Percentiles rank a stretch among this genome's conserved stretches.
These are phyloP conservation scores for Penicillium taxi DNA, from an alignment of 495 filamentous ascomycete species.

Conservation along the genomic window DNA sequence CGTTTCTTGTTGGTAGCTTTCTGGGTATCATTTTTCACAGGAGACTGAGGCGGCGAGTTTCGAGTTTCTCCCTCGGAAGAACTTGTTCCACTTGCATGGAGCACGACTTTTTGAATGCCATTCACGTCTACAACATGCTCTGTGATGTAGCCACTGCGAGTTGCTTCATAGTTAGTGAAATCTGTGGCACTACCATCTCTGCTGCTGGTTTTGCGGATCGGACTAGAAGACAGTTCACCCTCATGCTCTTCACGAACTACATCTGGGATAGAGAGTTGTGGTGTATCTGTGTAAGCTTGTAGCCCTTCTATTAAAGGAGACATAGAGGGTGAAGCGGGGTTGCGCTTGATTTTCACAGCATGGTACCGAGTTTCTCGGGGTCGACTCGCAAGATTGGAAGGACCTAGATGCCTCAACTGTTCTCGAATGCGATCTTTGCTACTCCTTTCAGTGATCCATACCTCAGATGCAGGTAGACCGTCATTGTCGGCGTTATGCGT, in stretches of 20 bases:
- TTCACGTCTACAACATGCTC: constrained; percentile 77
- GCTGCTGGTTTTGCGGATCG: constrained; percentile 17
- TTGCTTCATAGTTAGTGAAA: constrained; percentile 38
- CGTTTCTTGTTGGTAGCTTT: constrained; percentile 23
- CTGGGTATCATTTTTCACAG: constrained; percentile 2
- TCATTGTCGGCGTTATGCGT: constrained; percentile 23
- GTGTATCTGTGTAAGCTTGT: constrained; percentile 21
- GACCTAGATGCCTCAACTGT: constrained; percentile 84
- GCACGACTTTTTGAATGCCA: constrained; percentile 76
- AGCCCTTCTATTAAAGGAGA: constrained; percentile 17
- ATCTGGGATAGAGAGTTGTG: constrained; percentile 30
- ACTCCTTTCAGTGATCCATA: constrained; percentile 31
- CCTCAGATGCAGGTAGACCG: constrained; percentile 18
- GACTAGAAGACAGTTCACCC: constrained; percentile 13
- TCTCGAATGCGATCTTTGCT: constrained; percentile 59
- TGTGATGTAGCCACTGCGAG: constrained; percentile 80
- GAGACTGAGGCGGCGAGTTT: constrained; percentile 3
- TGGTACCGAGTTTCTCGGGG: constrained; percentile 79
- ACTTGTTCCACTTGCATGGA: constrained; percentile 60
- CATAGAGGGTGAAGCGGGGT: constrained; percentile 37
- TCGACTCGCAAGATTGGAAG: constrained; percentile 79
- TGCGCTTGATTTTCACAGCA: constrained; percentile 82
- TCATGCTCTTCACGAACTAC: constrained; percentile 33
- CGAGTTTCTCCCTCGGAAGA: constrained; percentile 31
- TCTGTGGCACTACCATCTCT: constrained; percentile 27